Evolutionary conservation across 768 basidiomycete genomes (phyloP).

Genomic region (Amanita pseudoporphyria): DNA sequence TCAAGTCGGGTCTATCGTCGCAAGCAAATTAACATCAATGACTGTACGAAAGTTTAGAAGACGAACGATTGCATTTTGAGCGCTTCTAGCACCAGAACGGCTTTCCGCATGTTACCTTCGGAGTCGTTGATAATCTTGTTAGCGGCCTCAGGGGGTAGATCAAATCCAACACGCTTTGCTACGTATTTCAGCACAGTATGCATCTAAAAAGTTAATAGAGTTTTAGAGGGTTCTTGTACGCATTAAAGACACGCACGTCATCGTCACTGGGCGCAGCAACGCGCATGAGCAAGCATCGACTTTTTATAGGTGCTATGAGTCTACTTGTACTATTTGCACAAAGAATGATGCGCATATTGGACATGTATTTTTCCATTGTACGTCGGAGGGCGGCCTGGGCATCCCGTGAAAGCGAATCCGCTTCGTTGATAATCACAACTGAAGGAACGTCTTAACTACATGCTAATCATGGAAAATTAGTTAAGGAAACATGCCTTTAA

Average conservation of each 20-base stretch:
- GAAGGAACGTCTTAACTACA: constrained; percentile 1
- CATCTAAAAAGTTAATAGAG: constrained; percentile 46
- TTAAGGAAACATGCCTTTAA: constrained; percentile 64
- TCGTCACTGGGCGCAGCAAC: constrained; percentile 78
- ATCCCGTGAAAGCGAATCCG: constrained; percentile 89
- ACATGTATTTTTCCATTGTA: constrained; percentile 99
- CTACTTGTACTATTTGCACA: constrained; percentile 94
- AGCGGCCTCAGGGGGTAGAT: constrained; percentile 70
- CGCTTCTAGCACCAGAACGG: constrained; percentile 89
- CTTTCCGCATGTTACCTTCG: constrained; percentile 89
- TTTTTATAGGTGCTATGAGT: constrained; percentile 94
- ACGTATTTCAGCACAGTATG: constrained; percentile 67
- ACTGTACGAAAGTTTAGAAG: neutral
- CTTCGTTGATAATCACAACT: constrained; percentile 99
- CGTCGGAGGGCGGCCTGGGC: constrained; percentile 94
- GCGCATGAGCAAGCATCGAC: constrained; percentile 87
- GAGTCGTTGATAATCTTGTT: constrained; percentile 73
- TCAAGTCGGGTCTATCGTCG: constrained; percentile 62
- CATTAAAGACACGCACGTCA: constrained; percentile 42
- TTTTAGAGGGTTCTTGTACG: constrained; percentile 1
- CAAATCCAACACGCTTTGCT: constrained; percentile 69
- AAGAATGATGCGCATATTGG: constrained; percentile 92
- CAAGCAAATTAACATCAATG: neutral
- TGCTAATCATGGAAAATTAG: neutral
- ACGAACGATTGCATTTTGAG: constrained; percentile 93